Percentiles rank a stretch among this genome's conserved stretches.
phyloP scores from a whole-genome alignment of 2,329 filamentous ascomycete species.

The Clathrospora elynae region DNA sequence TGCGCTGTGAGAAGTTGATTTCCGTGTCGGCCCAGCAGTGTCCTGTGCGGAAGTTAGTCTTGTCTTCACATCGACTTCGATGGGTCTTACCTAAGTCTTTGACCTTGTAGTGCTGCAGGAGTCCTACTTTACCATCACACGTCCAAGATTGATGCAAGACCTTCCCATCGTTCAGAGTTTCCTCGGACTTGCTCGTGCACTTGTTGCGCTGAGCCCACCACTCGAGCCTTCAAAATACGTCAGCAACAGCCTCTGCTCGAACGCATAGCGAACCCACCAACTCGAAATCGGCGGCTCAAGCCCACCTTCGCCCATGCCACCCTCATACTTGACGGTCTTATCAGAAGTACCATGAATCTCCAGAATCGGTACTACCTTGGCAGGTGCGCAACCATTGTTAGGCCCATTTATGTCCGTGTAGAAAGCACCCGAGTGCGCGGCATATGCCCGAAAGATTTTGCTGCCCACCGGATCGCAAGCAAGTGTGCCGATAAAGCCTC shows the following conservation, averaged over 20 bases:
- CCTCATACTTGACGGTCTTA: slow-evolving; percentile 53
- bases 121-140: slow-evolving; percentile 45
- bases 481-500: slow-evolving; percentile 55
- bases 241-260: too few species aligned
- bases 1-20: slow-evolving; percentile 53
- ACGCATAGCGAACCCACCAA: too few species aligned
- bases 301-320: slow-evolving; percentile 51
- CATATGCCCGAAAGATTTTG: slow-evolving; percentile 54
- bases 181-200: slow-evolving; percentile 41
- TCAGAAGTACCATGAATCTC: slow-evolving; percentile 60
- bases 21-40: slow-evolving; percentile 56
- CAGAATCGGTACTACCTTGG: slow-evolving; percentile 52
- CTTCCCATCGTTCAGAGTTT: slow-evolving; percentile 46
- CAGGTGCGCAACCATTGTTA: slow-evolving; percentile 49
- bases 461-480: slow-evolving; percentile 53
- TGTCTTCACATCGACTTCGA: too few species aligned
- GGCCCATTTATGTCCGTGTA: slow-evolving; percentile 52
- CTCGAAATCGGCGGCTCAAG: slow-evolving; percentile 53
- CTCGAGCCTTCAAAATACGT: too few species aligned
- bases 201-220: slow-evolving; percentile 52
- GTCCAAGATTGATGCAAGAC: slow-evolving; percentile 54
- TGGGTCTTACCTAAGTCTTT: slow-evolving; percentile 49
- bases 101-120: slow-evolving; percentile 54
- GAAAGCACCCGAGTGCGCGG: slow-evolving; percentile 54
- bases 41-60: slow-evolving; percentile 21